Percentiles rank a stretch among this genome's conserved stretches.
phyloP scores from a whole-genome alignment of 495 filamentous ascomycete genomes.

The Penicillium longicatenatum region DNA sequence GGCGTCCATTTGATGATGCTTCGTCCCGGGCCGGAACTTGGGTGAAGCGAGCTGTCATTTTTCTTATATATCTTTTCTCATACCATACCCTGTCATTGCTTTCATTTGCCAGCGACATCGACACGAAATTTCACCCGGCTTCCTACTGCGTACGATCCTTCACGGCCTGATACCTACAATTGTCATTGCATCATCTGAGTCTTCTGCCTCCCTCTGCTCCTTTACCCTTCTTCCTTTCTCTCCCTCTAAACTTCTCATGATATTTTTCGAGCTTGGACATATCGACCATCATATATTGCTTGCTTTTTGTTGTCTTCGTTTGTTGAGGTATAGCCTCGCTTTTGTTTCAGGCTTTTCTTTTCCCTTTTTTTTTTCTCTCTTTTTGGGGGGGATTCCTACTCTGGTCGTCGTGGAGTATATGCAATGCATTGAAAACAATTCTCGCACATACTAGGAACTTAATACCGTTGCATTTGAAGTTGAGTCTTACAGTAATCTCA shows the following conservation, averaged over 20 bases:
- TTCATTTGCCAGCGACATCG: conserved; percentile 22
- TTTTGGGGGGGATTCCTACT: conserved; percentile 2
- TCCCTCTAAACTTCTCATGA: conserved; percentile 4
- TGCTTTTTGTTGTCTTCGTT: conserved; percentile 5
- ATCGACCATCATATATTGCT: conserved; percentile 19
- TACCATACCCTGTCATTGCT: conserved; percentile 25
- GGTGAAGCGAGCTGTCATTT: conserved; percentile 13
- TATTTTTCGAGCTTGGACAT: conserved; percentile 29
- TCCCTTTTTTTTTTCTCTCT: no score
- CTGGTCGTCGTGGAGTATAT: conserved; percentile 4
- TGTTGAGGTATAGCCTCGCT: not conserved
- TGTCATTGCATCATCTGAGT: conserved; percentile 5
- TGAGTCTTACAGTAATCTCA: not conserved
- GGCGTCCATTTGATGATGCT: conserved; percentile 18
- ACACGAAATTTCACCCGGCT: conserved; percentile 23
- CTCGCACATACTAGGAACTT: conserved; percentile 23
- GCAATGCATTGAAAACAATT: conserved; percentile 15
- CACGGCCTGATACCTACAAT: conserved; percentile 20
- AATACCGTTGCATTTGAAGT: conserved; percentile 22
- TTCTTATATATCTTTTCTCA: conserved; percentile 10
- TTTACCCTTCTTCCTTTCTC: conserved; percentile 5
- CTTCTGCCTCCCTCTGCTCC: conserved; percentile 8
- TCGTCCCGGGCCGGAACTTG: conserved; percentile 31
- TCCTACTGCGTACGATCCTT: conserved; percentile 29
- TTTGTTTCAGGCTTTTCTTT: conserved; percentile 3